Evolutionary conservation across 805 yeast species (phyloP).

Genomic region (Cyberlindnera lachancei): DNA sequence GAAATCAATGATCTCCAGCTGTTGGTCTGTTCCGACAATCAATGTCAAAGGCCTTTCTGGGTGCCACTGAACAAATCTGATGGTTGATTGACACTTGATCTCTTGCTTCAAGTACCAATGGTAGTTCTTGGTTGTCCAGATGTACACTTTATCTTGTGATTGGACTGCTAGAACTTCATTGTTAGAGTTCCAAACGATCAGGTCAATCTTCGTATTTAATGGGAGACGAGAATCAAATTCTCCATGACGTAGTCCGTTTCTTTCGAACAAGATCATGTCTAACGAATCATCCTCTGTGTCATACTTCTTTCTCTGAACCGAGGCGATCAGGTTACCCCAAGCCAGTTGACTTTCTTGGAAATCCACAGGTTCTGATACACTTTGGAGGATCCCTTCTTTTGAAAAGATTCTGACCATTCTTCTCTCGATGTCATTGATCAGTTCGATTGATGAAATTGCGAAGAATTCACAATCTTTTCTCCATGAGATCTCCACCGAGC

Average conservation of each 20-base stretch:
- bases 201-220: slow-evolving; percentile 38
- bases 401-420: slow-evolving; percentile 79
- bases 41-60: slow-evolving; percentile 80
- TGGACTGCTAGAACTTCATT: slow-evolving; percentile 73
- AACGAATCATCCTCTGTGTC: slow-evolving; percentile 30
- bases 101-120: slow-evolving; percentile 95
- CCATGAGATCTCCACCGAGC: slow-evolving; percentile 63
- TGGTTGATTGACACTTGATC: slow-evolving; percentile 27
- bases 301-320: slow-evolving; percentile 54
- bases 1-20: slow-evolving; percentile 60
- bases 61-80: slow-evolving; percentile 62
- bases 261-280: slow-evolving; percentile 73
- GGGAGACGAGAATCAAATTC: slow-evolving; percentile 66
- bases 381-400: slow-evolving; percentile 68
- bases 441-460: slow-evolving; percentile 54
- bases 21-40: slow-evolving; percentile 49
- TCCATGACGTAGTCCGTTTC: slow-evolving; percentile 89
- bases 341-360: slow-evolving; percentile 65
- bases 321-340: slow-evolving; percentile 88
- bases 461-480: slow-evolving; percentile 91
- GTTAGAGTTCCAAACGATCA: slow-evolving; percentile 72
- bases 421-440: slow-evolving; percentile 34
- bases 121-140: slow-evolving; percentile 90
- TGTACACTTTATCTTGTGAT: slow-evolving; percentile 53
- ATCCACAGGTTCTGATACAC: slow-evolving; percentile 86